Evolutionary conservation across 1,284 basidiomycete species (phyloP), one percentile per base, ranked within the genome.

Genomic region (Tetrapyrgos nigripes): DNA sequence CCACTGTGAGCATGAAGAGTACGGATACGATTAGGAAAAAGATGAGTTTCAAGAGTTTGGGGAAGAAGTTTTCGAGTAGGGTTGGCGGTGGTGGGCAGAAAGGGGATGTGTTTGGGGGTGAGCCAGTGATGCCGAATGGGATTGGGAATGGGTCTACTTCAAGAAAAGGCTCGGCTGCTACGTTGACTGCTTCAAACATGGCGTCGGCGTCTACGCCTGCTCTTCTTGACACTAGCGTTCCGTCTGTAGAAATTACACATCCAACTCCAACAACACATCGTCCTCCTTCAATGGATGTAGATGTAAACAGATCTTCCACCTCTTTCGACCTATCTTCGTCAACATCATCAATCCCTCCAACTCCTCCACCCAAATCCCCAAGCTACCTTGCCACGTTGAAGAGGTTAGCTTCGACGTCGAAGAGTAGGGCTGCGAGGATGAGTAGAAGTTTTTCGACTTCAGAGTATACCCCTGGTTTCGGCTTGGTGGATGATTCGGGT

Each of bases 391-490:
- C 78, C 5, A 73, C 76, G 40, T 75, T 86, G 46, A 74, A 80
- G 50, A 75, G 79, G 28, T 67, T 85, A 27, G 75, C 81, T 8
- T 70, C 74, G 57, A 70, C 67, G 51, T 74, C 68, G 57, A 73
- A 63, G 53, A 59, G 76, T 43, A 72, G 77, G 28, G 77, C 73
- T 13, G 59, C 72, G 4, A 40, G 37, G 19, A 5, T 40, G 37
- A 40, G n/a, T n/a, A n/a, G n/a, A n/a, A n/a, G n/a, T n/a, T n/a
- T 76, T 76, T 52, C 72, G 77, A 23, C 76, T 83, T 24, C 71
- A 81, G 40, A 86, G 83, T 61, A 74, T 79, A 53, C 85, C 84
- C n/a, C 71, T 77, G 43, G 82, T 80, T 1, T 85, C 84, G n/a
- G n/a, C n/a, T n/a, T n/a, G n/a, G n/a, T n/a, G 4, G 83, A 85